Base-by-base conservation (phyloP, 176 grass and related monocot genomes). In the Phragmites australis region DNA sequence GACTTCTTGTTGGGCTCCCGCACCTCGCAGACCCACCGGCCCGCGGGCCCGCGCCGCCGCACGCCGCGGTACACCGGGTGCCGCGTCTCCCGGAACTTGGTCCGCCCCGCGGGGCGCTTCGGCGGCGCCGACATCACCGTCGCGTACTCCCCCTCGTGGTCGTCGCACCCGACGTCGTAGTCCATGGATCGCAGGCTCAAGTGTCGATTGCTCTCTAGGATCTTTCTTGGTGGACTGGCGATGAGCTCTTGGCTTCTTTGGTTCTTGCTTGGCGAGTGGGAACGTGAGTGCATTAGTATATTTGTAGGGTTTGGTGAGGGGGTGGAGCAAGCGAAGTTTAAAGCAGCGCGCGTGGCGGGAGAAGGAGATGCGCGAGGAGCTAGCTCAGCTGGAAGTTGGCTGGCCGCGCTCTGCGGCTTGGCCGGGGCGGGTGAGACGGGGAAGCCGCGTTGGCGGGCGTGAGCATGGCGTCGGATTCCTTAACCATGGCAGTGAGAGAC, bases 1-100 rank as follows among this genome's bases (percentile, higher is more conserved):
- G 94, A 97, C 76, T 97, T 92, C 79, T 93, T 94, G 83, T 91
- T 91, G 47, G 94, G 94, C 78, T 97, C 91, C 0, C 94, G 75
- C 4, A 96, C 90, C 85, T 96, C 93, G 70, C 87, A 92, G 0
- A 96, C 93, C 93, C 93, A 96, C 3, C 93, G 68, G 5, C 82
- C 93, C 0, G 85, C 81, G 0, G 87, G 22, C 0, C 93, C 93
- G 1, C 93, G 85, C 79, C 88, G 90, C 54, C 93, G 84, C 61
- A 95, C 93, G 27, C 93, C 93, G 7, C 83, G 78, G 83, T 91
- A 97, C 40, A 94, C 52, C 17, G 94, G 94, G 76, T 97, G 94
- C 0, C 95, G 85, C 65, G 95, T 94, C 83, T 97, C 95, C n/a
- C 92, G 72, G 85, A 97, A 91, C 81, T 97, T 97, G 68, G 90